Evolutionary conservation across 2,329 filamentous ascomycete species (phyloP), one percentile per base, ranked within the genome.

Genomic region (Davidsoniella eucalypti): DNA sequence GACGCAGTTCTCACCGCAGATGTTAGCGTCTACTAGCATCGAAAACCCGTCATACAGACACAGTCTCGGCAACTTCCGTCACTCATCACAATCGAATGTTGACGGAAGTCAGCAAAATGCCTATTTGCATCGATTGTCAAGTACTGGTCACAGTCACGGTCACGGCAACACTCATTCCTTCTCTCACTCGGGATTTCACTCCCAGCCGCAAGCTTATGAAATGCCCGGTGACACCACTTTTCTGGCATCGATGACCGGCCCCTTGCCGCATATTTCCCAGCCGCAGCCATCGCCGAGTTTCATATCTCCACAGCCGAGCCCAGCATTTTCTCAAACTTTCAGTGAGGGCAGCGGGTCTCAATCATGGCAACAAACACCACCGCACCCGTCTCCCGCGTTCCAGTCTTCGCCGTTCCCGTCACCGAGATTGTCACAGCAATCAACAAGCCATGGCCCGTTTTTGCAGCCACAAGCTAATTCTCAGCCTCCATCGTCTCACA

Each of bases 161-260:
- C 26, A 9, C 3, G 21, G 21, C 18, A 37, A 41, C 21, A 3
- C 36, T n/a, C 46, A 48, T 10, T 39, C 33, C 5, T 38, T 39
- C n/a, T 40, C 36, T 5, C 33, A 10, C 17, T 38, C 26, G 17
- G 16, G 18, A 5, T 25, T 17, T 9, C 5, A 12, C 29, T 21
- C 36, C 29, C 29, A 47, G 14, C 17, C 33, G 7, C 33, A 16
- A 12, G 36, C 46, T 2, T 16, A 40, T n/a, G 46, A 48, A 26
- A 48, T 48, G 46, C 46, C 46, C 3, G 46, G 46, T 5, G 46
- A 48, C 46, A 40, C 40, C n/a, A 26, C 21, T 5, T 50, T 44
- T 6, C 25, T 18, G 18, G 40, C 18, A 12, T 14, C 40, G 5
- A 23, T 25, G 17, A 25, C 18, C 40, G 18, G 18, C 12, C 40